Percentiles rank a stretch among this genome's conserved stretches.
Conservation (phyloP, 192 early-diverging fungal genomes). For the Coemansia aciculifera region DNA sequence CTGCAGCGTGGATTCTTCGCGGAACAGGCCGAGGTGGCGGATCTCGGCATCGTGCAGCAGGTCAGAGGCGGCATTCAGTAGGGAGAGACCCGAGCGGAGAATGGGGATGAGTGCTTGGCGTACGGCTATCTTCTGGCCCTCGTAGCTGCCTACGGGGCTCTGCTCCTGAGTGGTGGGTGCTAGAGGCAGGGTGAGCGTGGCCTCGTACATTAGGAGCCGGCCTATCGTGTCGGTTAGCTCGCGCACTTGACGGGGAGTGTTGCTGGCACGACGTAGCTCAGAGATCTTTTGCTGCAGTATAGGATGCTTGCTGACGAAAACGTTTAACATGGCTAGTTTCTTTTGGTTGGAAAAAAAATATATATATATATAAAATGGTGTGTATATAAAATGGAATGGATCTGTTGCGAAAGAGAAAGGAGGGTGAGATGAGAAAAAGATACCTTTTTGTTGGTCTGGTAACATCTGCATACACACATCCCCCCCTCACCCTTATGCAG, state of each 20-base stretch:
- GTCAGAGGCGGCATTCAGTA: conserved; percentile 58
- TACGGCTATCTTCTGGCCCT: conserved; percentile 32
- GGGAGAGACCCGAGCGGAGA: conserved; percentile 63
- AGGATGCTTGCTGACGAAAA: conserved; percentile 59
- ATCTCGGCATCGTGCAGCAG: conserved; percentile 71
- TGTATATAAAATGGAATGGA: too few relatives aligned
- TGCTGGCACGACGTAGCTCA: conserved; percentile 55
- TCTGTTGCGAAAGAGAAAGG: background rate
- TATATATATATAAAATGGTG: too few relatives aligned
- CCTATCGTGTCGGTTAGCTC: conserved; percentile 59
- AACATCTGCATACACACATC: background rate
- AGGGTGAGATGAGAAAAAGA: background rate
- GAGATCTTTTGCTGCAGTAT: conserved; percentile 61
- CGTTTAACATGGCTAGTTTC: background rate
- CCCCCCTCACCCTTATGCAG: background rate
- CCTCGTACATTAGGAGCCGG: conserved; percentile 64
- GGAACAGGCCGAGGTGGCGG: conserved; percentile 77
- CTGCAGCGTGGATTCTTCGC: conserved; percentile 76
- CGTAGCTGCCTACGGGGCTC: conserved; percentile 57
- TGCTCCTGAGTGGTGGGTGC: conserved; percentile 22
- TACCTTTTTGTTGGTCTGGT: too few relatives aligned
- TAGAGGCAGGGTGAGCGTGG: conserved; percentile 53
- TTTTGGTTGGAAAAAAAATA: background rate
- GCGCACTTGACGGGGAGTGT: conserved; percentile 55
- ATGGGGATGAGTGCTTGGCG: conserved; percentile 63